Base-by-base conservation (phyloP, 176 grass and related monocot genomes). In the Echinochloa phyllopogon region DNA sequence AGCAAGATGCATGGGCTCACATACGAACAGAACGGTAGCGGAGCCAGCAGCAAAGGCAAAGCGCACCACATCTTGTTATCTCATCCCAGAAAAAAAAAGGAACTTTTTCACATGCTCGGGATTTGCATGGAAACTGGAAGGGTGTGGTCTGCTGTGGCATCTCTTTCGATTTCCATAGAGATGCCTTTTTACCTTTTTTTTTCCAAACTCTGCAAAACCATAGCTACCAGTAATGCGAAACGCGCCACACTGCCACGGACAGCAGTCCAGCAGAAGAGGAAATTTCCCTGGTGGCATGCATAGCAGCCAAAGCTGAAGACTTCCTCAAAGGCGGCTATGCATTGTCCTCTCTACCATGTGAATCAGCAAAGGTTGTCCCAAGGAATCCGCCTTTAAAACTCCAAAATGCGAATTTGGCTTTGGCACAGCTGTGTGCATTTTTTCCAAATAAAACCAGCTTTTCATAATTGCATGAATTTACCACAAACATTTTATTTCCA, bases 41-140 rank as follows among this genome's bases (percentile, higher is more conserved):
- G 25, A 61, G 36, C 39, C 38, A 65, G 14, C n/a, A 83, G 5
- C 42, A 71, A 78, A 73, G 62, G 67, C 10, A 86, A 63, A 65
- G 14, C 20, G 18, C n/a, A 10, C 45, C 41, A 24, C 9, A 43
- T 33, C 29, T 33, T 33, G 29, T 33, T 55, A 55, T 57, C 49
- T 38, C 43, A 24, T 52, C 9, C 15, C 24, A 2, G 8, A 3
- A 20, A 44, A 14, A 66, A 53, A 27, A 45, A 69, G 20, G 0
- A 49, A 7, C 6, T n/a, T 64, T 62, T 61, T 42, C 44, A 12
- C 43, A 61, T 72, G 45, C 53, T 71, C 12, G 14, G 33, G 42
- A 47, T 36, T 7, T 6, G 23, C 44, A 43, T 56, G 45, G 20
- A 47, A 67, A 67, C 13, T 4, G 3, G 16, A 78, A 49, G 76